phyloP scores from a whole-genome alignment of 2,329 filamentous ascomycete species.

The Pseudocercospora cruenta region DNA sequence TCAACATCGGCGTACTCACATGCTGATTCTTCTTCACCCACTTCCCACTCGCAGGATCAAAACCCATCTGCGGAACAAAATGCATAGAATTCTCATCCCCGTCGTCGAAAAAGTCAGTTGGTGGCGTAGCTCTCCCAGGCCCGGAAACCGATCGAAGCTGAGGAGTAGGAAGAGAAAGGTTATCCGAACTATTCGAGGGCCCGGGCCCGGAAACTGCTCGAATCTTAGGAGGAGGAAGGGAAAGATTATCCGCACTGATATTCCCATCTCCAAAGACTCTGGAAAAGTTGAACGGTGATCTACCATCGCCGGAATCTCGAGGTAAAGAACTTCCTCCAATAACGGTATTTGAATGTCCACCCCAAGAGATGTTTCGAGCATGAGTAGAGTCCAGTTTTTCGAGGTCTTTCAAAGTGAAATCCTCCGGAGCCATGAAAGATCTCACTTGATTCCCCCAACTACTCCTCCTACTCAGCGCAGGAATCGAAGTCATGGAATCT shows the following conservation, averaged over 20 bases:
- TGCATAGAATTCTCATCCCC: neutral
- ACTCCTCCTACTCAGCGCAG: neutral
- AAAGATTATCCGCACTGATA: neutral
- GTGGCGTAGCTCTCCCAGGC: neutral
- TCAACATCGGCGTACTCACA: neutral
- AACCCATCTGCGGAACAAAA: neutral
- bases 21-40: neutral
- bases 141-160: neutral
- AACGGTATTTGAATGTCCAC: neutral
- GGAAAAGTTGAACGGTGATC: neutral
- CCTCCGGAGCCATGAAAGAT: neutral
- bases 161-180: no score
- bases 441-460: neutral
- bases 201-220: neutral
- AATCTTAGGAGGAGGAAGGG: neutral
- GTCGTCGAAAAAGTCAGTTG: neutral
- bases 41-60: conserved; percentile 2
- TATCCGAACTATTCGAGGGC: neutral
- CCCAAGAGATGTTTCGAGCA: neutral
- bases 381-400: neutral
- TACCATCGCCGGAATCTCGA: no score
- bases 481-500: neutral
- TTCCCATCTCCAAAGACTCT: neutral
- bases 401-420: neutral
- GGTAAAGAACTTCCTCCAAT: neutral